Evolutionary conservation across 106 monocot genomes (phyloP).

Genomic region (Dioscorea zingiberensis): DNA sequence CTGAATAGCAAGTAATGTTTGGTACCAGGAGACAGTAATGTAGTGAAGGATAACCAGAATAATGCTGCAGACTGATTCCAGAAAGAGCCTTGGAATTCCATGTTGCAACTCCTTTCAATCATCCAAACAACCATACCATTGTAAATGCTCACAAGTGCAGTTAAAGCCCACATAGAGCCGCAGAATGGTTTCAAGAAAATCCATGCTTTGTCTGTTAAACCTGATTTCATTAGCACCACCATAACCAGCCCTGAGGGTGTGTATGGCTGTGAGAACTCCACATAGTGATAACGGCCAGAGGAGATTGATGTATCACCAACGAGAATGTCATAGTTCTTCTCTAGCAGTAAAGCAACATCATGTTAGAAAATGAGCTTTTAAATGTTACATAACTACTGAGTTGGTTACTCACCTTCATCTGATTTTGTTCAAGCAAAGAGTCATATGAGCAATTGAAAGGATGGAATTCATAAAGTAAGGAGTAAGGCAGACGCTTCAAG

Average conservation of each 20-base stretch:
- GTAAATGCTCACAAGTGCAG: not conserved
- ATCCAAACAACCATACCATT: conserved; percentile 15
- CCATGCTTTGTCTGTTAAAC: not conserved
- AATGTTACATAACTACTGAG: too few relatives aligned
- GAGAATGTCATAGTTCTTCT: conserved; percentile 15
- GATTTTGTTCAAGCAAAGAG: conserved; percentile 8
- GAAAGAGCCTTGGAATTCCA: not conserved
- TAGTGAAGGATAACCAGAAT: conserved; percentile 10
- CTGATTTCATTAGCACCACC: conserved; percentile 10
- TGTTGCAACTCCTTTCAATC: conserved; percentile 10
- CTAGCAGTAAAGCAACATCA: not conserved
- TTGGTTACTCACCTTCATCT: conserved; percentile 13
- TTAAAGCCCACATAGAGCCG: conserved; percentile 10
- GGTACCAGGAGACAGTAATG: conserved; percentile 8
- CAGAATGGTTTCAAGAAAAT: conserved; percentile 21
- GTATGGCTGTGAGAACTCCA: conserved; percentile 30
- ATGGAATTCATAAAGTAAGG: conserved; percentile 6
- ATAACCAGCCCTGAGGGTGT: conserved; percentile 16
- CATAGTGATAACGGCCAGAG: conserved; percentile 15
- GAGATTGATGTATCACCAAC: conserved; percentile 24
- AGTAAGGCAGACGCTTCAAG: conserved; percentile 7
- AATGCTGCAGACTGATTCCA: conserved; percentile 2
- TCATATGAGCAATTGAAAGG: conserved; percentile 18
- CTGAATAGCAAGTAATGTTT: too few relatives aligned
- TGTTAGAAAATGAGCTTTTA: too few relatives aligned